phyloP scores from a whole-genome alignment of 352 stramenopile genomes.

The Lagenidium sp. region DNA sequence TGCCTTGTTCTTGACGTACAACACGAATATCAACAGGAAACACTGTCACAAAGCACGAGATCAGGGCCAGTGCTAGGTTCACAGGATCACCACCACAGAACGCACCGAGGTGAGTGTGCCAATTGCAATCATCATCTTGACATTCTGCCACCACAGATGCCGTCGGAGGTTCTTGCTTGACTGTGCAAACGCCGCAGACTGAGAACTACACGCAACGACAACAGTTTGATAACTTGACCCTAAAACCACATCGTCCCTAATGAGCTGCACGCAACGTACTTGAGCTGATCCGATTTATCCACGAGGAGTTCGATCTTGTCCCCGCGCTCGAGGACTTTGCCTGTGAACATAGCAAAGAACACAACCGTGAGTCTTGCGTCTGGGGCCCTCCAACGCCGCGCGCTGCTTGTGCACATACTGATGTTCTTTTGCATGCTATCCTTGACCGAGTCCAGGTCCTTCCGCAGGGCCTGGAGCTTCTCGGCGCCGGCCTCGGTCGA shows the following conservation, averaged over 20 bases:
- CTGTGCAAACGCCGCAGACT: slow-evolving; percentile 73
- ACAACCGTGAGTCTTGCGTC: too few relatives aligned
- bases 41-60: slow-evolving; percentile 25
- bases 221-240: too few relatives aligned
- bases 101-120: slow-evolving; percentile 57
- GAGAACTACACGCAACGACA: slow-evolving; percentile 32
- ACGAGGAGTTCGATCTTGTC: slow-evolving; percentile 86
- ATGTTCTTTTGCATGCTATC: slow-evolving; percentile 80
- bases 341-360: slow-evolving; percentile 21
- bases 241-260: too few relatives aligned
- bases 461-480: slow-evolving; percentile 74
- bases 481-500: slow-evolving; percentile 62
- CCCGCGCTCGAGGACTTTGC: slow-evolving; percentile 74
- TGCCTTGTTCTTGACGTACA: slow-evolving; percentile 21
- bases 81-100: slow-evolving; percentile 1
- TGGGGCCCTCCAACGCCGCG: too few relatives aligned
- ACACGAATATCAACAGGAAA: slow-evolving; percentile 10
- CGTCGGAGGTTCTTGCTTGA: slow-evolving; percentile 74
- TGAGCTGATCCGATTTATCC: slow-evolving; percentile 83
- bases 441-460: slow-evolving; percentile 75
- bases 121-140: slow-evolving; percentile 84
- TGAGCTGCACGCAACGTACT: too few relatives aligned
- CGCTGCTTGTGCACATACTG: too few relatives aligned
- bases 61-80: slow-evolving; percentile 20
- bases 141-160: slow-evolving; percentile 80